Evolutionary conservation across 805 yeast genomes (phyloP).

Genomic region (Tetrapisispora nanseiensis): DNA sequence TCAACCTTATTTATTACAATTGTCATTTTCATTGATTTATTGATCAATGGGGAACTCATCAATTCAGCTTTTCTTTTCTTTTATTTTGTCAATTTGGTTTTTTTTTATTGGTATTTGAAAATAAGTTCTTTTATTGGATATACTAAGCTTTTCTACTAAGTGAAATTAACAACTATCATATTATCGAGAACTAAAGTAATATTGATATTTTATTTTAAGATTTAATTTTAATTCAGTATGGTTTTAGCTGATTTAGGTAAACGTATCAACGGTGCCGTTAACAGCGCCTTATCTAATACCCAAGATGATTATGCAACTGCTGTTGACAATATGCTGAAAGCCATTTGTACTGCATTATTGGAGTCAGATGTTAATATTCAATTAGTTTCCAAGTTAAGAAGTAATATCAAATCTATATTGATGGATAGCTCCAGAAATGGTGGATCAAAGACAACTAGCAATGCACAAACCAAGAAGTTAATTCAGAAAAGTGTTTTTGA

Average conservation of each 20-base stretch:
- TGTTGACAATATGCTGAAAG: slow-evolving; percentile 68
- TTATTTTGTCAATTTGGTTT: too few relatives aligned
- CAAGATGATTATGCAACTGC: slow-evolving; percentile 49
- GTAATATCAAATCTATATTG: slow-evolving; percentile 52
- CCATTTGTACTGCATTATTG: slow-evolving; percentile 78
- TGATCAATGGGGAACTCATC: too few relatives aligned
- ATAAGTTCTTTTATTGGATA: too few relatives aligned
- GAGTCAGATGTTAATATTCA: slow-evolving; percentile 92
- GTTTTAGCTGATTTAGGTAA: slow-evolving; percentile 74
- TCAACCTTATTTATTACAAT: too few relatives aligned
- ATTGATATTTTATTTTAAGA: too few relatives aligned
- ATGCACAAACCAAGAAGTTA: slow-evolving; percentile 61
- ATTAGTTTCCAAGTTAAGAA: slow-evolving; percentile 68
- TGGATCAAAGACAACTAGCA: slow-evolving; percentile 12
- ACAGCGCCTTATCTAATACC: slow-evolving; percentile 47
- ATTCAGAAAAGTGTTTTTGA: slow-evolving; percentile 90
- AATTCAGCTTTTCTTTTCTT: too few relatives aligned
- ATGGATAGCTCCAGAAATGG: slow-evolving; percentile 32
- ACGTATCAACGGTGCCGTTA: slow-evolving; percentile 65
- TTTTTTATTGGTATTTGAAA: too few relatives aligned
- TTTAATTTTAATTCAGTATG: too few relatives aligned
- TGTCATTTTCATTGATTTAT: too few relatives aligned
- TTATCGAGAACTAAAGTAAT: too few relatives aligned
- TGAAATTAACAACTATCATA: too few relatives aligned
- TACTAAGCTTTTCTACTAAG: too few relatives aligned